These are phyloP conservation scores for Penstemon newberryi DNA, from an alignment of 257 asterid species.

Conservation along the genomic window DNA sequence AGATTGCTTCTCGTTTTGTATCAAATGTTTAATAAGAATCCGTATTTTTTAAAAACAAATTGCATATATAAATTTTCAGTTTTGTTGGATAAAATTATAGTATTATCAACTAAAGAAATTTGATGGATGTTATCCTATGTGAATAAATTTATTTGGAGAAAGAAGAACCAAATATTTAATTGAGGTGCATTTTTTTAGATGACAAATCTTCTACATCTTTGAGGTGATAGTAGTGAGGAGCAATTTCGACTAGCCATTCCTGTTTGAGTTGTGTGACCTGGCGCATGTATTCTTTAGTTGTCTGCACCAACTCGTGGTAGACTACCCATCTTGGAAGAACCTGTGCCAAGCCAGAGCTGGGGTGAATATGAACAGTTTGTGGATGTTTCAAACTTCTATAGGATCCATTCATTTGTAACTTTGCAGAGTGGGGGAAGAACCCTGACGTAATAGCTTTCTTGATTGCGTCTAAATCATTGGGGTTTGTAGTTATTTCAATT, in stretches of 20 bases:
- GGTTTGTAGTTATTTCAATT: conserved; percentile 57
- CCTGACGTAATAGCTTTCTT: conserved; percentile 80
- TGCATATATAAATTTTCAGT: too few relatives aligned
- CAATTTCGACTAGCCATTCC: conserved; percentile 86
- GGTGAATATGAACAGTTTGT: conserved; percentile 81
- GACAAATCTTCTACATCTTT: conserved; percentile 73
- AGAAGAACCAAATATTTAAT: too few relatives aligned
- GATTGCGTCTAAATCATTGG: conserved; percentile 58
- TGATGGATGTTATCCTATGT: too few relatives aligned
- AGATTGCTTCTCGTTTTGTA: too few relatives aligned
- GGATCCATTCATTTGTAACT: conserved; percentile 73
- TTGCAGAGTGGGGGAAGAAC: conserved; percentile 78
- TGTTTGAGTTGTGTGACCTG: conserved; percentile 84
- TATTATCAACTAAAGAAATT: too few relatives aligned
- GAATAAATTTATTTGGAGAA: too few relatives aligned
- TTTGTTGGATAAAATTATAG: too few relatives aligned
- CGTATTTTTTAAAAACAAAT: too few relatives aligned
- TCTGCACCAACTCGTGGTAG: conserved; percentile 83
- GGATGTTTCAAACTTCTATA: conserved; percentile 78
- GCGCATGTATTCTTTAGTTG: conserved; percentile 90
- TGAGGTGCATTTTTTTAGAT: conserved; percentile 39
- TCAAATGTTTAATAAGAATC: too few relatives aligned
- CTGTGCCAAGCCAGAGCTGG: conserved; percentile 86
- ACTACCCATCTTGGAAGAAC: conserved; percentile 80
- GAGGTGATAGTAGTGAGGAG: conserved; percentile 83